Percentiles rank a stretch among this genome's conserved stretches.
Conservation (phyloP, 495 filamentous ascomycete genomes). For the Lepidopterella palustris region DNA sequence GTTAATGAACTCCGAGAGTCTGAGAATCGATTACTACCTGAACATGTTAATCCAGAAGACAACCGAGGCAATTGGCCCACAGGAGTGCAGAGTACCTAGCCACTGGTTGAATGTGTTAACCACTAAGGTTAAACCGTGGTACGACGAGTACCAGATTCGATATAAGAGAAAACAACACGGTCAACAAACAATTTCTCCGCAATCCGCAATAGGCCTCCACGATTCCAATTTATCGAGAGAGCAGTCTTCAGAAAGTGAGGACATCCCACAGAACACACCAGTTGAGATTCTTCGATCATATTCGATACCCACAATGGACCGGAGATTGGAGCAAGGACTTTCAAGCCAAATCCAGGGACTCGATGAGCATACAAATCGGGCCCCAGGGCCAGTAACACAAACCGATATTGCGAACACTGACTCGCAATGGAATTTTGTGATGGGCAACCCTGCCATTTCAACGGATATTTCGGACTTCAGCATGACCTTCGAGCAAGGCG, state of each 20-base stretch:
- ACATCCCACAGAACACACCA: too few relatives aligned
- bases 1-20: slow-evolving; percentile 38
- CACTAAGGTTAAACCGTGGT: background rate
- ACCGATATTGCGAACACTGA: slow-evolving; percentile 3
- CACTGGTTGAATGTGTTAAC: slow-evolving; percentile 1
- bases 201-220: background rate
- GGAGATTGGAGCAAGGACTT: background rate
- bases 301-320: too few relatives aligned
- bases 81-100: slow-evolving; percentile 21
- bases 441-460: background rate
- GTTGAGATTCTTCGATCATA: too few relatives aligned
- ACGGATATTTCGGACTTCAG: slow-evolving; percentile 16
- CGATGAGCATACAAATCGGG: background rate
- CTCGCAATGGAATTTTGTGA: background rate
- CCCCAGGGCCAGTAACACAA: background rate
- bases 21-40: slow-evolving; percentile 46
- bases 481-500: slow-evolving; percentile 21
- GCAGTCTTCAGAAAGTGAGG: too few relatives aligned
- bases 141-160: slow-evolving; percentile 1
- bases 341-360: background rate
- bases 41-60: slow-evolving; percentile 35
- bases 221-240: background rate
- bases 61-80: slow-evolving; percentile 16
- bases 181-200: background rate
- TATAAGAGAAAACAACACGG: background rate